These are phyloP conservation scores for Hypholoma fasciculare DNA, from an alignment of 768 basidiomycete genomes.

Conservation along the genomic window DNA sequence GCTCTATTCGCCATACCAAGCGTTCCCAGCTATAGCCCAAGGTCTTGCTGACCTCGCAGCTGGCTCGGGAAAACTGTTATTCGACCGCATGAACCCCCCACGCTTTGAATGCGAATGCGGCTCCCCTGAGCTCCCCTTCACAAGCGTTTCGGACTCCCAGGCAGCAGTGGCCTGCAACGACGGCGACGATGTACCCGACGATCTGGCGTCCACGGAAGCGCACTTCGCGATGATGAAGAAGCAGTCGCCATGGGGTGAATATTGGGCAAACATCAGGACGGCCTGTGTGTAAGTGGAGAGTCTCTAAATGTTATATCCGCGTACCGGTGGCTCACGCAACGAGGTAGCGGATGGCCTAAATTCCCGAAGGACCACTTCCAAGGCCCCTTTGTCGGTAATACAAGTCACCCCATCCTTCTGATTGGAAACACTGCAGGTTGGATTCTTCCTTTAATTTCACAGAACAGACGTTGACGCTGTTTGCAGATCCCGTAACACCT, in stretches of 20 bases:
- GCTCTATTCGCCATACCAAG: conserved; percentile 33
- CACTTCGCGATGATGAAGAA: conserved; percentile 29
- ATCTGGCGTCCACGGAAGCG: conserved; percentile 29
- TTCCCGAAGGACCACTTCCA: conserved; percentile 19
- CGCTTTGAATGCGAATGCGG: conserved; percentile 30
- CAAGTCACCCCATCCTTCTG: conserved; percentile 37
- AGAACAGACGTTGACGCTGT: not conserved
- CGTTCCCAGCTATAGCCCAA: conserved; percentile 32
- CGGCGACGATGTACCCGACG: conserved; percentile 36
- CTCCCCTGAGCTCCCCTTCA: conserved; percentile 22
- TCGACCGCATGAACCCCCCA: conserved; percentile 16
- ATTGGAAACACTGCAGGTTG: conserved; percentile 42
- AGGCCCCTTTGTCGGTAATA: conserved; percentile 34
- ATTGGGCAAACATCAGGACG: conserved; percentile 27
- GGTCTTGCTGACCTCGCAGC: conserved; percentile 32
- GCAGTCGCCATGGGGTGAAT: conserved; percentile 28
- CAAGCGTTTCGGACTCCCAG: conserved; percentile 37
- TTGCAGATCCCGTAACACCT: conserved; percentile 31
- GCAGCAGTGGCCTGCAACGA: conserved; percentile 32
- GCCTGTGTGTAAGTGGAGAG: conserved; percentile 26
- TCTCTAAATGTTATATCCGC: not conserved
- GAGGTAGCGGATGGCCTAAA: conserved; percentile 23
- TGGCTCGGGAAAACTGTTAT: conserved; percentile 29
- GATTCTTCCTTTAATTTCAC: not conserved
- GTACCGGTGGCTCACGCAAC: not conserved